Conservation (phyloP, 306 rosid genomes). For the Crataegus laevigata region DNA sequence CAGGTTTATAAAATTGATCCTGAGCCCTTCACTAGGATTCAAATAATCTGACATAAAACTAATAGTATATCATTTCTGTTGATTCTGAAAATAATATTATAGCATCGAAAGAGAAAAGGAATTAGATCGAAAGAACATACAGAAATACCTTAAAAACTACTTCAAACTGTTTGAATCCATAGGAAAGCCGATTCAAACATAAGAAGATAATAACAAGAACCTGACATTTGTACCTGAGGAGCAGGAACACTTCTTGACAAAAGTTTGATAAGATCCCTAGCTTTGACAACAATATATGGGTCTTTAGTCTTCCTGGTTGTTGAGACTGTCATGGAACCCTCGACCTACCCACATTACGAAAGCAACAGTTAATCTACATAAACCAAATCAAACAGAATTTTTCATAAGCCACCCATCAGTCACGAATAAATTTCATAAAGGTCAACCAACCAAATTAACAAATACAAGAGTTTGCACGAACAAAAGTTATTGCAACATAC, state of each 20-base stretch:
- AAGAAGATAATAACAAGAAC: neutral
- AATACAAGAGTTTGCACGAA: neutral
- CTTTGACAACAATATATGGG: conserved; percentile 76
- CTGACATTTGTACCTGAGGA: conserved; percentile 47
- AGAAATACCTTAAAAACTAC: neutral
- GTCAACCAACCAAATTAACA: neutral
- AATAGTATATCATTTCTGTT: neutral
- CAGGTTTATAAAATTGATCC: neutral
- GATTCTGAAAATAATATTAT: neutral
- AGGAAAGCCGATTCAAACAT: neutral
- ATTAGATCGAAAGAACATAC: neutral
- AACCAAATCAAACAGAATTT: neutral
- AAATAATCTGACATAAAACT: neutral
- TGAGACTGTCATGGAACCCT: conserved; percentile 89
- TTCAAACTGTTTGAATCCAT: neutral
- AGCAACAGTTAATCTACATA: neutral
- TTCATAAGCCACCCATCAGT: neutral
- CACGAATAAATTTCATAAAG: neutral
- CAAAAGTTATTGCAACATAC: conserved; percentile 22
- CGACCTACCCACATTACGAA: conserved; percentile 37
- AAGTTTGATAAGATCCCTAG: conserved; percentile 86
- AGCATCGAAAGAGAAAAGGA: neutral
- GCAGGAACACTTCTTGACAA: conserved; percentile 92
- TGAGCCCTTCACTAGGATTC: neutral
- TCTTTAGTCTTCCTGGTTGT: conserved; percentile 86